Evolutionary conservation across 192 early-diverging fungal genomes (phyloP).

Genomic region (Coemansia sp.): DNA sequence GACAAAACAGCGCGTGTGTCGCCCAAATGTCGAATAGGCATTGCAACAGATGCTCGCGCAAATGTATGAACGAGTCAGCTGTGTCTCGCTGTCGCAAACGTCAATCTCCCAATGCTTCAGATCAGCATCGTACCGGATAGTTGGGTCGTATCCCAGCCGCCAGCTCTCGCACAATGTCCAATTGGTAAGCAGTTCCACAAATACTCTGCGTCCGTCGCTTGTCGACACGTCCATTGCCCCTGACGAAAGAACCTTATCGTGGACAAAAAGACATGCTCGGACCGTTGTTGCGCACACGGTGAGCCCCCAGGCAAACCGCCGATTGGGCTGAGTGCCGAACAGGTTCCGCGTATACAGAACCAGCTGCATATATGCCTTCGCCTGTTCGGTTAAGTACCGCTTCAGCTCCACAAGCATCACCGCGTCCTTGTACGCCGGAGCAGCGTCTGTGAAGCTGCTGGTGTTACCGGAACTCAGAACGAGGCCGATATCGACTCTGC

Average conservation of each 20-base stretch:
- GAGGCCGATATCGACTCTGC: slow-evolving; percentile 2
- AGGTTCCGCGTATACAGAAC: no score
- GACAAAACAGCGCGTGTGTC: no score
- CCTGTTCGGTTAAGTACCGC: no score
- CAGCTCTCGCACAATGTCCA: not conserved
- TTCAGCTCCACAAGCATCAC: slow-evolving; percentile 11
- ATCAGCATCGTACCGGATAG: not conserved
- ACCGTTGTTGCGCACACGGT: slow-evolving; percentile 11
- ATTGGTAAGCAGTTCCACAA: slow-evolving; percentile 15
- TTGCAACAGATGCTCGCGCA: no score
- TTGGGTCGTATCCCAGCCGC: slow-evolving; percentile 9
- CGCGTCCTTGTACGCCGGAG: not conserved
- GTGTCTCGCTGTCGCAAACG: no score
- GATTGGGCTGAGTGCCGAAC: no score
- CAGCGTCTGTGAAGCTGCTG: not conserved
- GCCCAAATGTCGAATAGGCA: no score
- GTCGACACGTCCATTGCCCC: slow-evolving; percentile 12
- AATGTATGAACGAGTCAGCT: no score
- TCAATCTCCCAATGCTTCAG: no score
- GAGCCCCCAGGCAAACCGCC: slow-evolving; percentile 32
- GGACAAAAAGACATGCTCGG: not conserved
- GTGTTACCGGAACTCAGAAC: not conserved
- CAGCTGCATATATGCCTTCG: no score
- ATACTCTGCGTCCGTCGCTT: not conserved
- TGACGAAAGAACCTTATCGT: slow-evolving; percentile 6